These are phyloP conservation scores for Allium cepa DNA, from an alignment of 106 monocot species.

Conservation along the genomic window DNA sequence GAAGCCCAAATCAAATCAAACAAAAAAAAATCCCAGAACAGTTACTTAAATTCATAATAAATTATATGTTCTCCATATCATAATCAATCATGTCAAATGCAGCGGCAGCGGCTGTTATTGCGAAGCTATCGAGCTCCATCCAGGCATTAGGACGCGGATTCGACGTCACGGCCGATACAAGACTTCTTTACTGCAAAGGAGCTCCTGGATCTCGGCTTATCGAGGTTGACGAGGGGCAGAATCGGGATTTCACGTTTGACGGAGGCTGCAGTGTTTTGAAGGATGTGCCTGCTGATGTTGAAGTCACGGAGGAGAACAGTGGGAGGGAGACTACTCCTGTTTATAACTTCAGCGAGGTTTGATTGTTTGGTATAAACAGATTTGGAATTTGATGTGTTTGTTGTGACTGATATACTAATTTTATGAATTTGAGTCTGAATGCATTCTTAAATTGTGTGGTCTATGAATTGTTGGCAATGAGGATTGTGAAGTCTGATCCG, in stretches of 20 bases:
- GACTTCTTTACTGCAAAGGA: constrained; percentile 93
- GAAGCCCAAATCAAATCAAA: too few species aligned
- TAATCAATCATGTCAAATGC: background rate
- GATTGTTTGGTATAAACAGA: background rate
- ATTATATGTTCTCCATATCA: too few species aligned
- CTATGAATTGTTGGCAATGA: too few species aligned
- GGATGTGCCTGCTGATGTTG: constrained; percentile 34
- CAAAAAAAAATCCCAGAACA: too few species aligned
- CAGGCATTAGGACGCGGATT: constrained; percentile 84
- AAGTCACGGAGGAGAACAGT: constrained; percentile 20
- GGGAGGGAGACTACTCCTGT: constrained; percentile 33
- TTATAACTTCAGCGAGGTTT: constrained; percentile 53
- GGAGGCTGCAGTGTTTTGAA: constrained; percentile 13
- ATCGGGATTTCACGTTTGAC: constrained; percentile 20
- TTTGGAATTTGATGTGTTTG: too few species aligned
- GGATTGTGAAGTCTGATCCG: too few species aligned
- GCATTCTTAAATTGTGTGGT: too few species aligned
- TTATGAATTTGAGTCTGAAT: too few species aligned
- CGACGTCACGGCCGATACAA: constrained; percentile 72
- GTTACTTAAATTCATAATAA: too few species aligned
- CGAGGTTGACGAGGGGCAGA: constrained; percentile 14
- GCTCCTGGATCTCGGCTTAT: constrained; percentile 47
- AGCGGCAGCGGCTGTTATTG: constrained; percentile 21
- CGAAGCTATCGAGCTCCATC: constrained; percentile 42
- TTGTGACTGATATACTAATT: too few species aligned